Conservation (phyloP, 202 grass and related monocot genomes). For the Brachypodium distachyon region DNA sequence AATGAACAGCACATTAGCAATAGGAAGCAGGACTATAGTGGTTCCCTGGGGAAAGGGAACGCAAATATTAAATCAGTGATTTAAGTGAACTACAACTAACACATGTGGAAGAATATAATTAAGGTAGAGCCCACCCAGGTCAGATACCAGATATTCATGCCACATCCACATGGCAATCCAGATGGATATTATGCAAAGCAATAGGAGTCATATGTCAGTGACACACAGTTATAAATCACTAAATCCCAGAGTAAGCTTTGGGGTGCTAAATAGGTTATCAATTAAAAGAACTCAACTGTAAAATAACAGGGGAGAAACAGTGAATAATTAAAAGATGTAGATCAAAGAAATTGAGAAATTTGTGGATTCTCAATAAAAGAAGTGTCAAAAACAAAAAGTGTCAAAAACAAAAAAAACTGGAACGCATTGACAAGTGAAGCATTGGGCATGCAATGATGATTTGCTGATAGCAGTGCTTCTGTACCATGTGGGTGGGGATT, state of each 20-base stretch:
- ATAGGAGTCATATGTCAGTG: background rate
- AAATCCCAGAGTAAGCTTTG: background rate
- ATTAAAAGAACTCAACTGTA: background rate
- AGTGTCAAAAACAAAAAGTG: background rate
- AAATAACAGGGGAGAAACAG: background rate
- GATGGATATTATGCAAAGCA: background rate
- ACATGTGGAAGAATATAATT: too few relatives aligned
- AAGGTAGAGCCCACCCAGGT: too few relatives aligned
- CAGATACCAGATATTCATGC: too few relatives aligned
- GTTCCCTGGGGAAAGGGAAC: background rate
- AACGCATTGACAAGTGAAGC: background rate
- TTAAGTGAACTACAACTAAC: too few relatives aligned
- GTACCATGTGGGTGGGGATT: too few relatives aligned
- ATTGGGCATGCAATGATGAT: background rate
- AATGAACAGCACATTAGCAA: conserved; percentile 1
- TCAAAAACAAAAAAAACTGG: background rate
- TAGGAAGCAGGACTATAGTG: background rate
- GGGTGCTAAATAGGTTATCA: background rate
- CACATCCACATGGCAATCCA: background rate
- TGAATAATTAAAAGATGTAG: background rate
- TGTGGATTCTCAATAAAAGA: background rate
- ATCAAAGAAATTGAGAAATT: background rate
- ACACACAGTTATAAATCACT: background rate
- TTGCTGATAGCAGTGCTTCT: background rate
- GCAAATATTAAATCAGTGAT: background rate